Percentiles rank a stretch among this genome's conserved stretches.
Evolutionary conservation across 208 protist species (phyloP).

Genomic region (Kentomonas sorsogonicus): DNA sequence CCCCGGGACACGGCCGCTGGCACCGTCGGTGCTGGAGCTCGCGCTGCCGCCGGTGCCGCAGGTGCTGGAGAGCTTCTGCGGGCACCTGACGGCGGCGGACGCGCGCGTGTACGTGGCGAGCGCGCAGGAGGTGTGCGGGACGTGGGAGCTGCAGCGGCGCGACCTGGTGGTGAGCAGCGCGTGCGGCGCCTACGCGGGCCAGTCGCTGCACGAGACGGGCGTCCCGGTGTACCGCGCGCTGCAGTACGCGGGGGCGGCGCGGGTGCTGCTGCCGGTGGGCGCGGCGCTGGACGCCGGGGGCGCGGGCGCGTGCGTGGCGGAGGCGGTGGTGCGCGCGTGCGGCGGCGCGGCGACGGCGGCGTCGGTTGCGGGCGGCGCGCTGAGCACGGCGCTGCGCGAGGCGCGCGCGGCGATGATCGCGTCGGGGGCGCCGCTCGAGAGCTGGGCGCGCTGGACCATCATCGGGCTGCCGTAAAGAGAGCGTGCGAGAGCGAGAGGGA

Average conservation of each 20-base stretch:
- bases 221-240: conserved; percentile 52
- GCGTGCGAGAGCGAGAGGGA: background rate
- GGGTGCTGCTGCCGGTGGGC: conserved; percentile 35
- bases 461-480: conserved; percentile 21
- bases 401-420: conserved; percentile 8
- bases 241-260: conserved; percentile 43
- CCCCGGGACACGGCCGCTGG: too few species aligned
- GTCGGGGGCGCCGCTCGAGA: conserved; percentile 9
- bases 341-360: too few species aligned
- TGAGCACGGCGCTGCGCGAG: conserved; percentile 12
- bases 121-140: conserved; percentile 29
- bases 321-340: too few species aligned
- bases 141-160: conserved; percentile 39
- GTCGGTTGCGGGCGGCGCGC: too few species aligned
- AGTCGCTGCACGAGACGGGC: conserved; percentile 56
- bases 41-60: conserved; percentile 35
- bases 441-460: conserved; percentile 30
- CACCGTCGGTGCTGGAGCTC: conserved; percentile 39
- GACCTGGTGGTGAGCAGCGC: conserved; percentile 31
- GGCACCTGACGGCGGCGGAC: conserved; percentile 19
- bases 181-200: conserved; percentile 38
- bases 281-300: too few species aligned
- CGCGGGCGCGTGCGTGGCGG: too few species aligned
- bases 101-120: conserved; percentile 19
- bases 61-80: conserved; percentile 50